Evolutionary conservation across 768 basidiomycete genomes (phyloP), one percentile per base, ranked within the genome.

Genomic region (Brasilioporus rufonigricans): DNA sequence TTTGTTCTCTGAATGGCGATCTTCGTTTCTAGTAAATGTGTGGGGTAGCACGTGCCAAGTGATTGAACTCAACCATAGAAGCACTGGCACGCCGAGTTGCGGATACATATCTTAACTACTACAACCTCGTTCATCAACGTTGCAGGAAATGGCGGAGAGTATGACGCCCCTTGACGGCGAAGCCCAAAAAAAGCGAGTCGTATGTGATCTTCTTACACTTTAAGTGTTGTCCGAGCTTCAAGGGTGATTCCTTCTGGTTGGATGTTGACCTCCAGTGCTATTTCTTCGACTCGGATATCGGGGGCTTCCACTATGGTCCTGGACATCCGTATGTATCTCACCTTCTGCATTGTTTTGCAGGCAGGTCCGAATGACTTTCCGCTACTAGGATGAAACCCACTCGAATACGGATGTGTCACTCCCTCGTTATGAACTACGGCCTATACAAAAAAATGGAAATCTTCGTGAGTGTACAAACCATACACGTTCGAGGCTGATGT

Each of bases 361-460:
- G 9, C 38, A 46, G 21, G 21, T 50, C 49, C 40, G n/a, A 57
- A 54, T 23, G 24, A 6, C 27, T 56, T 29, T 46, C 32, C 21
- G 18, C 35, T 27, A 12, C 13, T 43, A 93, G 91, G 33, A 97
- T 97, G 94, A 96, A 97, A 68, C 96, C 96, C 7, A 98, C 96
- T 21, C 83, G 97, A 33, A 97, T 98, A 77, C 87, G 96, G 62
- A 99, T 99, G 97, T 98, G 95, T 69, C 97, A 99, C 74, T 95
- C 95, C 12, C 80, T 99, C 49, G 97, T 99, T 52, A 99, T 99
- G 97, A 99, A 98, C 74, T 98, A 98, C 71, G 94, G 95, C 19
- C 75, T 99, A 18, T 99, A 99, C 78, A 98, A 98, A 75, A 94
- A 94, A 75, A 99, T 99, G 97, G 97, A 99, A 73, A 99, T 99